Base-by-base conservation (phyloP, 192 early-diverging fungal species). In the Pilaira anomala region DNA sequence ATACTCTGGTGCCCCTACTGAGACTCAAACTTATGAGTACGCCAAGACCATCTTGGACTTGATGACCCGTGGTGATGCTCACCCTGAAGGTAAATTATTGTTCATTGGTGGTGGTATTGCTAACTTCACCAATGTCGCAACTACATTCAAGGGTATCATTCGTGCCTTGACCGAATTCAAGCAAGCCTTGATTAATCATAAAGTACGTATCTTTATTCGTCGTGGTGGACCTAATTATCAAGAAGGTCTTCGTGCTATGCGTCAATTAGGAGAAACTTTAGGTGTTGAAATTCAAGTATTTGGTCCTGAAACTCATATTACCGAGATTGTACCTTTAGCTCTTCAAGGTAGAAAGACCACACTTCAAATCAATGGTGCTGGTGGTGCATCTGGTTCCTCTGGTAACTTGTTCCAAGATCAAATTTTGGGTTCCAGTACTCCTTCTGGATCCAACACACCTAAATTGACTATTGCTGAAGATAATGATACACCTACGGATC, bases 41-140 rank as follows among this genome's bases (percentile, higher is more conserved):
- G 93, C 94, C 68, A 96, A 96, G 82, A 98, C 97, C 28, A 95
- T 98, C 56, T 78, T 98, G 29, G 97, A 98, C 64, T 79, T 98
- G 53, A 98, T 98, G 97, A 98, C 97, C 24, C 93, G 95, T 63
- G 88, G 87, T 51, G 66, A 76, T 12, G 60, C 67, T 16, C 84
- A 95, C 75, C 87, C 91, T 62, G 87, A 93, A 18, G 97, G 97
- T 72, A 98, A 98, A 76, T 87, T 97, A 66, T 82, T 98, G 51
- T 94, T 98, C 77, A 96, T 98, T 75, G 97, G 97, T 70, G 97
- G 97, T 71, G 97, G 97, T 76, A 98, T 98, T 67, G 97, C 97
- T 77, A 98, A 98, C 88, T 98, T 98, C 65, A 98, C 97, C 78
- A 98, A 98, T 77, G 97, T 98, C 44, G 93, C 94, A 9, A 86